phyloP scores from a whole-genome alignment of 1,139 yeast species.

The Meyerozyma elateridarum region DNA sequence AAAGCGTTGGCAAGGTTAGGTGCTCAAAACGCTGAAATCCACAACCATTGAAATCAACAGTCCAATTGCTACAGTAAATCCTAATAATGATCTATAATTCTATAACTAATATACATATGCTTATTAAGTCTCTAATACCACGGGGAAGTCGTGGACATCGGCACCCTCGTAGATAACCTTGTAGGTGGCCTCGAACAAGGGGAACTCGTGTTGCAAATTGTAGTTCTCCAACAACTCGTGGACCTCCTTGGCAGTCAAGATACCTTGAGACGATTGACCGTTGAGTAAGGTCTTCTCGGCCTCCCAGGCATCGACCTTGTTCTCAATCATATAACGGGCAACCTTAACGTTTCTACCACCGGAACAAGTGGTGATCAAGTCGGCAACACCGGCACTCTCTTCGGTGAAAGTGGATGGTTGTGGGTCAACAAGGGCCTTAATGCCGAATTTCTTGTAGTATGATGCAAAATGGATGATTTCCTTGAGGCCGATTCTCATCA shows the following conservation, averaged over 20 bases:
- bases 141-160: constrained; percentile 60
- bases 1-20: no score
- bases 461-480: constrained; percentile 66
- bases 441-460: constrained; percentile 61
- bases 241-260: constrained; percentile 84
- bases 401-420: constrained; percentile 76
- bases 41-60: no score
- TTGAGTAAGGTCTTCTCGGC: constrained; percentile 79
- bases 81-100: no score
- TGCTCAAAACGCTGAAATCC: no score
- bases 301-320: constrained; percentile 66
- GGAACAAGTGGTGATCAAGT: constrained; percentile 49
- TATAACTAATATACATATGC: no score
- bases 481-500: constrained; percentile 87
- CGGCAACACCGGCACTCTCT: constrained; percentile 96
- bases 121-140: constrained; percentile 60
- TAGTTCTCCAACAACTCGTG: constrained; percentile 69
- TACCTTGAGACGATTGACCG: constrained; percentile 95
- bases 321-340: constrained; percentile 71
- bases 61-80: no score
- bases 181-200: constrained; percentile 82
- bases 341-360: constrained; percentile 68
- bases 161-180: constrained; percentile 72
- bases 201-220: constrained; percentile 67
- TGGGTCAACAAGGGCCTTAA: constrained; percentile 58